Evolutionary conservation across 225 moss, liverwort and hornwort species (phyloP).

Genomic region (Straminergon stramineum): DNA sequence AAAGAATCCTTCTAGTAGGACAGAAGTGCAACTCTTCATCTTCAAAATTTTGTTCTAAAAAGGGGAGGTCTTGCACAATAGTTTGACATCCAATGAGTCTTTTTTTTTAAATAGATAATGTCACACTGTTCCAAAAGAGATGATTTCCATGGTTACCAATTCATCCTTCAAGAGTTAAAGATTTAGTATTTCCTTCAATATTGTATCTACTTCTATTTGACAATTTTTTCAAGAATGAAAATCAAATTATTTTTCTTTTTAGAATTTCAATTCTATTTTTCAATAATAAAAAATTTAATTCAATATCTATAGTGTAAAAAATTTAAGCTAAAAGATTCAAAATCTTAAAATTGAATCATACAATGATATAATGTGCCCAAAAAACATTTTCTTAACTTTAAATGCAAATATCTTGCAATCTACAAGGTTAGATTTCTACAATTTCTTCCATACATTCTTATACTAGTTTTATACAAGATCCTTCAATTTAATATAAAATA

Average conservation of each 20-base stretch:
- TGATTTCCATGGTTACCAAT: no score
- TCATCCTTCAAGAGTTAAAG: no score
- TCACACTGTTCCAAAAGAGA: no score
- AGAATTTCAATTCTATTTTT: background rate
- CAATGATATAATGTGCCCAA: no score
- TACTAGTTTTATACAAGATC: background rate
- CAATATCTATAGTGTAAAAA: rapidly evolving
- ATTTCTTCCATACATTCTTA: background rate
- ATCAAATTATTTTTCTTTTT: background rate
- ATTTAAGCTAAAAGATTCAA: background rate
- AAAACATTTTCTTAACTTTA: background rate
- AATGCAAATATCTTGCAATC: background rate
- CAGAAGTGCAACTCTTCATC: no score
- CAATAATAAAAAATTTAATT: background rate
- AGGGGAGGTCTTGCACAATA: no score
- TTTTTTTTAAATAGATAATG: no score
- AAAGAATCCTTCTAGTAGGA: no score
- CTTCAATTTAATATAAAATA: rapidly evolving
- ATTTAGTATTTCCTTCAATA: background rate
- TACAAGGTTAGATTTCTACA: rapidly evolving
- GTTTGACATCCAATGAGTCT: no score
- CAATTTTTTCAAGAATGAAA: background rate
- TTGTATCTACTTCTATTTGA: background rate
- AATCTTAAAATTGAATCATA: background rate
- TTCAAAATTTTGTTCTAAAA: no score